A percentile compares a stretch with the other conserved stretches of the same genome.
phyloP scores from a whole-genome alignment of 2,329 filamentous ascomycete species.

The Colletotrichum paranaense region DNA sequence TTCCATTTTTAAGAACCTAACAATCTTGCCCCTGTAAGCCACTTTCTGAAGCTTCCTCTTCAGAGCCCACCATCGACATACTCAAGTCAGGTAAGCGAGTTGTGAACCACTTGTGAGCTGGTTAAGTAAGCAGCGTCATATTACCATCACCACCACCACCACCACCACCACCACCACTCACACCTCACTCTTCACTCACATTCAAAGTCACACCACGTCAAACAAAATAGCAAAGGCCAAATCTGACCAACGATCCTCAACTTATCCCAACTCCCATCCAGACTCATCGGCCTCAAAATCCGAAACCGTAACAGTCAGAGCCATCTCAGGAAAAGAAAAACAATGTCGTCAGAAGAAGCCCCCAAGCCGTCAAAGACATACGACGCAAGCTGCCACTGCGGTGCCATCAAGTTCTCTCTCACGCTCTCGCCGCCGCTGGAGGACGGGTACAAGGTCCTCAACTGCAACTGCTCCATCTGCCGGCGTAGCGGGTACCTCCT shows the following conservation, averaged over 20 bases:
- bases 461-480: slow-evolving; percentile 67
- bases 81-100: not conserved
- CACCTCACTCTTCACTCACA: too few species aligned
- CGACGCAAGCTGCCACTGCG: slow-evolving; percentile 64
- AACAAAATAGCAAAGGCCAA: not conserved
- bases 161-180: not conserved
- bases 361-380: slow-evolving; percentile 51
- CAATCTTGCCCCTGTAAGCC: too few species aligned
- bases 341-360: slow-evolving; percentile 34
- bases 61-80: not conserved
- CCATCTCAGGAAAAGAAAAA: too few species aligned
- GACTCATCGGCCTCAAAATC: too few species aligned
- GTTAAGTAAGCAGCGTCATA: not conserved
- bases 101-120: not conserved
- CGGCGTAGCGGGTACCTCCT: slow-evolving; percentile 62
- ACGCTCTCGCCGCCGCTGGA: slow-evolving; percentile 60
- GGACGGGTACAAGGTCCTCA: slow-evolving; percentile 52
- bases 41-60: not conserved
- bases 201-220: too few species aligned
- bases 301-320: too few species aligned
- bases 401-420: slow-evolving; percentile 59
- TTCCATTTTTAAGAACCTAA: rapidly evolving
- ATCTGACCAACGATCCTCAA: too few species aligned
- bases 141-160: not conserved
- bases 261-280: too few species aligned